Evolutionary conservation across 345 rosid species (phyloP).

Genomic region (Carallia pectinifolia): DNA sequence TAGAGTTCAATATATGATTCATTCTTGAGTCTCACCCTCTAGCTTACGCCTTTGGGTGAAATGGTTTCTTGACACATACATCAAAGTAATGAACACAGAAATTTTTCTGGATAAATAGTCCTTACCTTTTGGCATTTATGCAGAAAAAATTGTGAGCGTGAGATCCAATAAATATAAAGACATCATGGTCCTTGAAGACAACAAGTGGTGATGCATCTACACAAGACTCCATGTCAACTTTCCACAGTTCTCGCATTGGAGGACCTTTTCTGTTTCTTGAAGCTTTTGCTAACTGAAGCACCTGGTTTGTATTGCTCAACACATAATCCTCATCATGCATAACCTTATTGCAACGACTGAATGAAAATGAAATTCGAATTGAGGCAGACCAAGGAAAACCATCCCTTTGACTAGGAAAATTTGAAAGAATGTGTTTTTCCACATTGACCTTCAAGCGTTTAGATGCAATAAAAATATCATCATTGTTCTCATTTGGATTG

Average conservation of each 20-base stretch:
- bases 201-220: constrained; percentile 90
- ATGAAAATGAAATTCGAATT: constrained; percentile 44
- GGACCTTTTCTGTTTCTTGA: constrained; percentile 39
- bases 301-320: constrained; percentile 25
- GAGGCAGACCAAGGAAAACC: constrained; percentile 39
- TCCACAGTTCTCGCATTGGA: constrained; percentile 64
- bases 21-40: too few species aligned
- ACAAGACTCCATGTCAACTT: constrained; percentile 84
- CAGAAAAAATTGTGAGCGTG: constrained; percentile 74
- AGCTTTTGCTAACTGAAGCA: constrained; percentile 39
- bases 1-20: too few species aligned
- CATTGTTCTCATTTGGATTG: constrained; percentile 23
- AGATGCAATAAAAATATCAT: constrained; percentile 21
- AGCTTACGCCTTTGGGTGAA: too few species aligned
- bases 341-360: constrained; percentile 78
- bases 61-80: not conserved
- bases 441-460: constrained; percentile 55
- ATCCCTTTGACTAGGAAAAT: constrained; percentile 19
- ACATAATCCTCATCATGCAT: constrained; percentile 32
- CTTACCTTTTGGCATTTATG: constrained; percentile 70
- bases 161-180: constrained; percentile 82
- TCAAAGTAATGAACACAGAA: not conserved
- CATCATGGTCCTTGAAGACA: constrained; percentile 54
- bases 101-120: not conserved
- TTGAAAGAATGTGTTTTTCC: constrained; percentile 21